Conservation (phyloP, 495 filamentous ascomycete species). For the Chaetomium tenue region DNA sequence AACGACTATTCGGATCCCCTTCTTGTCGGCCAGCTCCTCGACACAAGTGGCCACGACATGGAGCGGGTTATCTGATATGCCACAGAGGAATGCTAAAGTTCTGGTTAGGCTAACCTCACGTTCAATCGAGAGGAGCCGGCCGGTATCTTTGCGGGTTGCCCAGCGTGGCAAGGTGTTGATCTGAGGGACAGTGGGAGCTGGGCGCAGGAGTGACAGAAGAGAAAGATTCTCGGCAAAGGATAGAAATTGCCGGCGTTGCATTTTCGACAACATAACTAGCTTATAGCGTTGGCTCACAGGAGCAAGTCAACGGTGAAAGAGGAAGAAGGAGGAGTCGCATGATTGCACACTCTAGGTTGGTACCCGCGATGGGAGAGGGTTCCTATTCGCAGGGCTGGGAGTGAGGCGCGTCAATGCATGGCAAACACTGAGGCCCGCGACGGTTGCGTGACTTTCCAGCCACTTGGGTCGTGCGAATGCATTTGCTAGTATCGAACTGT, state of each 20-base stretch:
- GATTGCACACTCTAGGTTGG: constrained; percentile 7
- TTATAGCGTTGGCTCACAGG: background rate
- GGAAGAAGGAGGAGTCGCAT: background rate
- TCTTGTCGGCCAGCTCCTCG: constrained; percentile 30
- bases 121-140: constrained; percentile 34
- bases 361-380: background rate
- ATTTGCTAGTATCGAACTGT: background rate
- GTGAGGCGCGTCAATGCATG: constrained; percentile 6
- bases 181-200: constrained; percentile 10
- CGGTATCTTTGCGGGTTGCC: background rate
- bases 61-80: constrained; percentile 32
- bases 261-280: constrained; percentile 9
- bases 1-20: constrained; percentile 36
- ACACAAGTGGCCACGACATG: constrained; percentile 43
- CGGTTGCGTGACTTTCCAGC: background rate
- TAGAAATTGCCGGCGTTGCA: background rate
- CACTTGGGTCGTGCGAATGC: background rate
- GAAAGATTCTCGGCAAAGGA: constrained; percentile 30
- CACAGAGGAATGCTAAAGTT: constrained; percentile 43
- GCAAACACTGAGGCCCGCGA: constrained; percentile 26
- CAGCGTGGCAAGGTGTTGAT: constrained; percentile 14
- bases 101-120: constrained; percentile 34
- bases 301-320: background rate
- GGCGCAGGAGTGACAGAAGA: constrained; percentile 30
- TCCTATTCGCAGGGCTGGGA: constrained; percentile 19